Conservation (phyloP, 345 rosid species). For the Rhizophora apiculata region DNA sequence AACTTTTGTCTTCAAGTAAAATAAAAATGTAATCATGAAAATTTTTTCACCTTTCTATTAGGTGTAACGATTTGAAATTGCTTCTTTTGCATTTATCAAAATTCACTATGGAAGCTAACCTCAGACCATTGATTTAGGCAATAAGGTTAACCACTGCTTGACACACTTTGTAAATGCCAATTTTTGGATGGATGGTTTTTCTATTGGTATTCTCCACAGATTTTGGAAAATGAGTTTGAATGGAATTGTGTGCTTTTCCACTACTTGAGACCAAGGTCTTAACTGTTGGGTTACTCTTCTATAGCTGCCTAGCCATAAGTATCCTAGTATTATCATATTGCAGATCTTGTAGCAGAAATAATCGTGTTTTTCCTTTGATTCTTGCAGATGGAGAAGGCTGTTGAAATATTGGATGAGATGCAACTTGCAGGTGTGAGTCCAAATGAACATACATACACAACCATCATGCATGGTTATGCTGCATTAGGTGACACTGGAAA, state of each 20-base stretch:
- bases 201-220: not conserved
- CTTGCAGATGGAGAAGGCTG: slow-evolving; percentile 84
- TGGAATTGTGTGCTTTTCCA: too few relatives aligned
- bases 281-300: too few relatives aligned
- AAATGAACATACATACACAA: slow-evolving; percentile 86
- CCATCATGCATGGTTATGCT: slow-evolving; percentile 98
- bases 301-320: too few relatives aligned
- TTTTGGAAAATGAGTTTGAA: not conserved
- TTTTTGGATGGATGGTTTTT: not conserved
- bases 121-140: too few relatives aligned
- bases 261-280: too few relatives aligned
- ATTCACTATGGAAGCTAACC: too few relatives aligned
- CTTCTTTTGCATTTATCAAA: too few relatives aligned
- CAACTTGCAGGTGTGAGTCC: slow-evolving; percentile 67
- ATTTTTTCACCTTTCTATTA: too few relatives aligned
- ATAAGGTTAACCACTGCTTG: not conserved
- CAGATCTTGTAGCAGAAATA: not conserved
- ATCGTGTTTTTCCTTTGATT: not conserved
- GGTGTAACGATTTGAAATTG: too few relatives aligned
- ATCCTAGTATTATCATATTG: not conserved
- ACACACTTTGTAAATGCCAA: too few relatives aligned
- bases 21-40: too few relatives aligned
- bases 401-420: slow-evolving; percentile 90
- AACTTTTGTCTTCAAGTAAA: too few relatives aligned
- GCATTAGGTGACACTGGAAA: slow-evolving; percentile 87